Percentiles rank a stretch among this genome's conserved stretches.
phyloP scores from a whole-genome alignment of 495 filamentous ascomycete species.

The Podospora comata region DNA sequence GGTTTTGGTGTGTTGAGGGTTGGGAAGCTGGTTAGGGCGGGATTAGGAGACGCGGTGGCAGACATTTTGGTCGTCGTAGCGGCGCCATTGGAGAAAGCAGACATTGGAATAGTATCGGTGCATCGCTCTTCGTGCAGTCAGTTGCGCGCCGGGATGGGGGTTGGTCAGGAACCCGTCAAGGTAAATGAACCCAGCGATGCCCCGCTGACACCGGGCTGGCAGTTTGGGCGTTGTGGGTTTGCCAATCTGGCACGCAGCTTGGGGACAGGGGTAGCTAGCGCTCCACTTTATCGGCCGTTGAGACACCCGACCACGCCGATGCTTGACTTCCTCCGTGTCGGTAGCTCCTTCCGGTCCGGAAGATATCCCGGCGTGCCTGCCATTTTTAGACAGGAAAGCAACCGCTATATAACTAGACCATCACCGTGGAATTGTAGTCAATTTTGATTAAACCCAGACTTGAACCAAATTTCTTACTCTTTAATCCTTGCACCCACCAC shows the following conservation, averaged over 20 bases:
- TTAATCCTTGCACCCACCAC: neutral
- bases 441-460: neutral
- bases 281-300: slow-evolving; percentile 9
- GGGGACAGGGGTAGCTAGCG: slow-evolving; percentile 2
- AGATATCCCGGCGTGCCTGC: neutral
- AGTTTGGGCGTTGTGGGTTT: slow-evolving; percentile 3
- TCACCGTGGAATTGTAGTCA: neutral
- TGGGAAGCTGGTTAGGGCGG: slow-evolving; percentile 10
- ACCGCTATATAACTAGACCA: neutral
- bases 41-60: slow-evolving; percentile 26
- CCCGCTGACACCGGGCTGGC: slow-evolving; percentile 1
- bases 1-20: slow-evolving; percentile 11
- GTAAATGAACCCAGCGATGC: neutral
- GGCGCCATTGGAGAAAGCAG: slow-evolving; percentile 40
- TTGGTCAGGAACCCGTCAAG: neutral
- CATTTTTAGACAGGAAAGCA: neutral
- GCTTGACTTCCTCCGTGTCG: slow-evolving; percentile 2
- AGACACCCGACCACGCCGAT: neutral
- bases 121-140: neutral
- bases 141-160: neutral
- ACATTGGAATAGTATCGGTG: slow-evolving; percentile 28
- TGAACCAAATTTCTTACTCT: neutral
- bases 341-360: neutral
- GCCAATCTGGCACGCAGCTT: slow-evolving; percentile 6
- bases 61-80: slow-evolving; percentile 21